Percentiles rank a stretch among this genome's conserved stretches.
Evolutionary conservation across 2,329 filamentous ascomycete species (phyloP).

Genomic region (Fusarium sp.): DNA sequence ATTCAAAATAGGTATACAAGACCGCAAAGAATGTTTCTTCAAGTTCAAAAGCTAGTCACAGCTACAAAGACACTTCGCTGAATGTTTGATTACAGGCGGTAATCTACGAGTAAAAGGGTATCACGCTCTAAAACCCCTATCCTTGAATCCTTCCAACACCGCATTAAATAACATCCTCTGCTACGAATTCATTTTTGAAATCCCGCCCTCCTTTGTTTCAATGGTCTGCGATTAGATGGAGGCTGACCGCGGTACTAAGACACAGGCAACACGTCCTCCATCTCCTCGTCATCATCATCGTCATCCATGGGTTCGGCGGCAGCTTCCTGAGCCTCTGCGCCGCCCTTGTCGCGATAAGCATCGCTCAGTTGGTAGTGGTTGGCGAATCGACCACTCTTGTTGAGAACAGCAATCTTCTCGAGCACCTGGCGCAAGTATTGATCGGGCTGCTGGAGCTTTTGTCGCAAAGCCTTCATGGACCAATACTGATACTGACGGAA

Average conservation of each 20-base stretch:
- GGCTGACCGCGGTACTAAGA: slow-evolving; percentile 22
- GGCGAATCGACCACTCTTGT: slow-evolving; percentile 85
- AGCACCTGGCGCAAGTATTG: slow-evolving; percentile 89
- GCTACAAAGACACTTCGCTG: slow-evolving; percentile 13
- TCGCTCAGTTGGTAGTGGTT: slow-evolving; percentile 87
- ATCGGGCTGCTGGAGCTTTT: slow-evolving; percentile 84
- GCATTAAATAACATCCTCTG: slow-evolving; percentile 10
- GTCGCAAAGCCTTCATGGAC: slow-evolving; percentile 88
- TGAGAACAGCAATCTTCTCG: slow-evolving; percentile 82
- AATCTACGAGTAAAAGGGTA: slow-evolving; percentile 41
- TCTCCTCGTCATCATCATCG: slow-evolving; percentile 74
- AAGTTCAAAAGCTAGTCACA: slow-evolving; percentile 3
- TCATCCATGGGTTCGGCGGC: slow-evolving; percentile 68
- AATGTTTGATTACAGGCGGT: slow-evolving; percentile 32
- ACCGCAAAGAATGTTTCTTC: background rate
- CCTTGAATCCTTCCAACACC: slow-evolving; percentile 24
- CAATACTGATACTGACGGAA: slow-evolving; percentile 92
- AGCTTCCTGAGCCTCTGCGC: slow-evolving; percentile 61
- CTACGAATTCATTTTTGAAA: background rate
- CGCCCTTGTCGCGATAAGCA: slow-evolving; percentile 53
- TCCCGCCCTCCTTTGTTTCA: background rate
- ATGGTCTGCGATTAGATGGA: background rate
- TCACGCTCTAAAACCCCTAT: slow-evolving; percentile 45
- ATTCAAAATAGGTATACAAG: background rate
- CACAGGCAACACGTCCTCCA: slow-evolving; percentile 76